Conservation (phyloP, 2,329 filamentous ascomycete species). For the Apiospora rasikravindrae region DNA sequence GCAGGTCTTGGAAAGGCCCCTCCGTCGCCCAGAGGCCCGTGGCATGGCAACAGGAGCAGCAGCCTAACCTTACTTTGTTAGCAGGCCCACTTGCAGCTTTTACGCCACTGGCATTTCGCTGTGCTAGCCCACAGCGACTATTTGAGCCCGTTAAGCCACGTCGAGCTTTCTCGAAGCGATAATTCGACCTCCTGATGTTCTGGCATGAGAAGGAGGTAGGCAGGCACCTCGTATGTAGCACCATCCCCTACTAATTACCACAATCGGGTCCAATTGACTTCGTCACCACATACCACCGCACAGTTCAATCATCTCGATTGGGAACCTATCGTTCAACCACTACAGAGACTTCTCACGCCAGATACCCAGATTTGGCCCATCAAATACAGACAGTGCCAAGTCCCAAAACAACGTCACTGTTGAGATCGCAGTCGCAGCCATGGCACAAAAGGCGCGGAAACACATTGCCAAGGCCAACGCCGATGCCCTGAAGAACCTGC, state of each 20-base stretch:
- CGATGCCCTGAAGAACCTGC: slow-evolving; percentile 78
- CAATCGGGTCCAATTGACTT: background rate
- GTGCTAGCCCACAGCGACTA: background rate
- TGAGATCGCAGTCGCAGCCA: slow-evolving; percentile 34
- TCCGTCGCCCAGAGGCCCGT: slow-evolving; percentile 12
- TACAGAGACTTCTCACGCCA: background rate
- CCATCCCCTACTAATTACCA: background rate
- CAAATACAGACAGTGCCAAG: background rate
- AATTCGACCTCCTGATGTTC: slow-evolving; percentile 23
- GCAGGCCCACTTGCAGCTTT: slow-evolving; percentile 7
- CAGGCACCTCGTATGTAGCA: background rate
- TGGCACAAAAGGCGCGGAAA: slow-evolving; percentile 69
- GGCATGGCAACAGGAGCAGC: slow-evolving; percentile 7
- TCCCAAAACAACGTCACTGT: background rate
- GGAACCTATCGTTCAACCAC: background rate
- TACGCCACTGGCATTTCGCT: background rate
- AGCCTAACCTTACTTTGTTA: background rate
- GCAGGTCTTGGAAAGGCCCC: slow-evolving; percentile 9
- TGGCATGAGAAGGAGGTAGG: background rate
- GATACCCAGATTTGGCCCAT: background rate
- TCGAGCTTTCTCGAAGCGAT: slow-evolving; percentile 15
- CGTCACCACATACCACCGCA: background rate
- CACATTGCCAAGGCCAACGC: slow-evolving; percentile 79
- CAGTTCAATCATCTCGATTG: background rate
- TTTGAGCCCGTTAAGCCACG: background rate